Percentiles rank a stretch among this genome's conserved stretches.
Evolutionary conservation across 352 stramenopile species (phyloP).

Genomic region (Halophytophthora polymorphica): DNA sequence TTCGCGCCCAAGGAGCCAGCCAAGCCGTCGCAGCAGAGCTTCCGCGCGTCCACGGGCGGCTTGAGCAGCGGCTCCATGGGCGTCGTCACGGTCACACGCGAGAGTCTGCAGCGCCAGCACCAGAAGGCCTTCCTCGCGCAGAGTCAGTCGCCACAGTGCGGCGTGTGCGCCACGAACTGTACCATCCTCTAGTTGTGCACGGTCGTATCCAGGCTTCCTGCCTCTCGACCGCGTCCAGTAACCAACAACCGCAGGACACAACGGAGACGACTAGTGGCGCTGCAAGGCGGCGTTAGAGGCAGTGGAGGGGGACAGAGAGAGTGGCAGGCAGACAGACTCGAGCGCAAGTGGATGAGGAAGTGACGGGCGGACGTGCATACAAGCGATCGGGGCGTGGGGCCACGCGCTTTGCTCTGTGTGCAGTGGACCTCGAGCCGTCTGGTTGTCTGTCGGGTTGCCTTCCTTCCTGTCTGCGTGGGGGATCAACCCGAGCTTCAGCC

Average conservation of each 20-base stretch:
- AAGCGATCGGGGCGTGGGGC: too few relatives aligned
- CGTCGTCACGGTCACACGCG: constrained; percentile 71
- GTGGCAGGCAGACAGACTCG: not conserved
- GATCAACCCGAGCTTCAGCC: not conserved
- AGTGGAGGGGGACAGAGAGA: too few relatives aligned
- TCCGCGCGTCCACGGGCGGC: constrained; percentile 33
- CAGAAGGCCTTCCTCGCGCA: constrained; percentile 80
- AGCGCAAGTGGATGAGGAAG: not conserved
- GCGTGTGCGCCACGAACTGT: constrained; percentile 48
- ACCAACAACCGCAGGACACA: too few relatives aligned
- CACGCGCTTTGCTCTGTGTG: too few relatives aligned
- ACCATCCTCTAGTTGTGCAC: constrained; percentile 48
- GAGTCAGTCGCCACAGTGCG: constrained; percentile 61
- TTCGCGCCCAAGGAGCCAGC: constrained; percentile 82
- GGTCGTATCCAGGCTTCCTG: too few relatives aligned
- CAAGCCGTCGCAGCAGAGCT: constrained; percentile 86
- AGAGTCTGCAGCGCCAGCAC: constrained; percentile 82
- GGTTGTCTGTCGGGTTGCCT: too few relatives aligned
- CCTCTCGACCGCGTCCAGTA: too few relatives aligned
- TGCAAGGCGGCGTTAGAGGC: too few relatives aligned
- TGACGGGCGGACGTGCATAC: too few relatives aligned
- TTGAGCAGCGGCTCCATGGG: constrained; percentile 27
- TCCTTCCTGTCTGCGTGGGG: too few relatives aligned
- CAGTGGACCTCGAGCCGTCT: too few relatives aligned
- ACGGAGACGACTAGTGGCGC: too few relatives aligned